These are phyloP conservation scores for Purpureocillium lavendulum DNA, from an alignment of 2,329 filamentous ascomycete genomes.

Conservation along the genomic window DNA sequence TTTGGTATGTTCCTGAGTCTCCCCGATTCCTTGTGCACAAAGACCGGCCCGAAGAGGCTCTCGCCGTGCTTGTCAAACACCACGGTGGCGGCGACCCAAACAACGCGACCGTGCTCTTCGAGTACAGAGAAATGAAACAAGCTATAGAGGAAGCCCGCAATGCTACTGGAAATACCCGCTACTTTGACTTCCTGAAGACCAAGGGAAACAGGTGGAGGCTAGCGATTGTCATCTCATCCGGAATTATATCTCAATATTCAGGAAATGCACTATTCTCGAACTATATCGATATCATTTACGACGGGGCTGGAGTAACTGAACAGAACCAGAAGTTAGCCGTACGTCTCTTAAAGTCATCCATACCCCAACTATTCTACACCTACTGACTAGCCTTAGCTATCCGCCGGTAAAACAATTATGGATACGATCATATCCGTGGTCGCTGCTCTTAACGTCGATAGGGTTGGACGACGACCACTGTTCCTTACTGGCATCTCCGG, in stretches of 20 bases:
- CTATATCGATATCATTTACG: constrained; percentile 56
- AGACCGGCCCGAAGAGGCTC: constrained; percentile 54
- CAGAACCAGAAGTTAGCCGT: constrained; percentile 48
- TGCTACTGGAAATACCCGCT: constrained; percentile 38
- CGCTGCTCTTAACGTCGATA: constrained; percentile 41
- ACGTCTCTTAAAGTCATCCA: constrained; percentile 15
- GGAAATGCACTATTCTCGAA: constrained; percentile 61
- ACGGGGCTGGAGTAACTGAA: constrained; percentile 49
- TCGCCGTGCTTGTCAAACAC: constrained; percentile 52
- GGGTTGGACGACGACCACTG: constrained; percentile 42
- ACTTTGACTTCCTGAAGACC: constrained; percentile 53
- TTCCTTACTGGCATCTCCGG: constrained; percentile 41
- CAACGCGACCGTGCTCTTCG: constrained; percentile 55
- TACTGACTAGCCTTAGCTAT: constrained; percentile 16
- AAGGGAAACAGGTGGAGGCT: constrained; percentile 57
- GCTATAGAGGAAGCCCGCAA: constrained; percentile 51
- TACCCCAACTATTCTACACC: no score
- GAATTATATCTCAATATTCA: constrained; percentile 59
- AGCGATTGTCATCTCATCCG: constrained; percentile 52
- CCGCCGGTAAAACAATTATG: constrained; percentile 50
- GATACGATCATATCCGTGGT: constrained; percentile 48
- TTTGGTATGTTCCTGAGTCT: constrained; percentile 61
- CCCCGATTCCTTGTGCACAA: constrained; percentile 58
- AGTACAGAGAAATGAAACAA: constrained; percentile 58
- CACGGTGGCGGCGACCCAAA: constrained; percentile 52